Percentiles rank a stretch among this genome's conserved stretches.
These are phyloP conservation scores for Ananas comosus DNA, from an alignment of 176 grass and related monocot species.

Conservation along the genomic window DNA sequence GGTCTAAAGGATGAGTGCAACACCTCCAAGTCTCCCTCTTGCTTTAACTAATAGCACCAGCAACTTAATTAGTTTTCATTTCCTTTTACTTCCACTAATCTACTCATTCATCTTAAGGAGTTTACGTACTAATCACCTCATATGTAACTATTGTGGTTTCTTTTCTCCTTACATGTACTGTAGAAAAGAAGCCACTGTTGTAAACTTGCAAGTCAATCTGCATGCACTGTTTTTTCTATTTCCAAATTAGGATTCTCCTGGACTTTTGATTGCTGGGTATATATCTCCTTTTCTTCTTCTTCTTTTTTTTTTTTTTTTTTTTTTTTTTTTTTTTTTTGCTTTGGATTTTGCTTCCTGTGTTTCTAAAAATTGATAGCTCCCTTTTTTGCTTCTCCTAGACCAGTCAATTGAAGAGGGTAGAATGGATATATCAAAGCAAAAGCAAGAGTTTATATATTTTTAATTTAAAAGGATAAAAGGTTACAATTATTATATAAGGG, in stretches of 20 bases:
- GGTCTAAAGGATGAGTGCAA: constrained; percentile 54
- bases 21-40: constrained; percentile 1
- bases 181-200: too few species aligned
- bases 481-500: too few species aligned
- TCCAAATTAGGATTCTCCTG: not conserved
- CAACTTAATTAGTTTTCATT: not conserved
- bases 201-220: constrained; percentile 2
- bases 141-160: not conserved
- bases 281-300: not conserved
- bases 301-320: not conserved
- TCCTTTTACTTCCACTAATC: too few species aligned
- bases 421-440: not conserved
- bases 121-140: not conserved
- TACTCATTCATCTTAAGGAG: too few species aligned
- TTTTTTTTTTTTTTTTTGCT: not conserved
- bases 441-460: not conserved
- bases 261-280: not conserved
- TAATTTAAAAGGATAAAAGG: too few species aligned
- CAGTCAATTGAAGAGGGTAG: not conserved
- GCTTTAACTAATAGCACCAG: not conserved
- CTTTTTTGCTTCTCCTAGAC: not conserved
- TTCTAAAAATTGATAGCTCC: constrained; percentile 8
- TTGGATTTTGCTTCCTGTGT: constrained; percentile 3
- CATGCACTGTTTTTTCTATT: constrained; percentile 6
- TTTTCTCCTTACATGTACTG: too few species aligned